These are phyloP conservation scores for Fonsecaea monophora DNA, from an alignment of 2,329 filamentous ascomycete genomes.

Conservation along the genomic window DNA sequence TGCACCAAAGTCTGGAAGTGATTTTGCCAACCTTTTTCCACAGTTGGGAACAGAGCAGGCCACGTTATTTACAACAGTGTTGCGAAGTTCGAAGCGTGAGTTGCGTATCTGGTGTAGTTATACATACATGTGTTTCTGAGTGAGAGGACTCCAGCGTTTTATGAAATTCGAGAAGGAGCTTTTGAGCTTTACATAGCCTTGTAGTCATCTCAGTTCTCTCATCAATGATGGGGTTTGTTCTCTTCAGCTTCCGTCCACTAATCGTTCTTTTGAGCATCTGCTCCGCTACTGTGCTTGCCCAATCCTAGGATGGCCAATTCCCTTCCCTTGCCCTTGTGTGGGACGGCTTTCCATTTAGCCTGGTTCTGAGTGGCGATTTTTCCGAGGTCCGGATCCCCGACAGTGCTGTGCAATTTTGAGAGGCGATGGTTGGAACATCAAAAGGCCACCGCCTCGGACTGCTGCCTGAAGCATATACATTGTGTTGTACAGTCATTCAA, in stretches of 20 bases:
- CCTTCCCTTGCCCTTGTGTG: not conserved
- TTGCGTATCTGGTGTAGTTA: constrained; percentile 1
- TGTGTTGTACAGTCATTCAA: not conserved
- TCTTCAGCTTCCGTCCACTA: not conserved
- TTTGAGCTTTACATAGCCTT: not conserved
- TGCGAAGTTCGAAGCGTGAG: not conserved
- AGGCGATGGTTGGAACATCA: not conserved
- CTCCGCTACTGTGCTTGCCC: not conserved
- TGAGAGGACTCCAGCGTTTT: not conserved
- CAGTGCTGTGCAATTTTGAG: not conserved
- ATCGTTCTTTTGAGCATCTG: not conserved
- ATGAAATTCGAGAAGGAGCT: not conserved
- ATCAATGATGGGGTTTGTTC: not conserved
- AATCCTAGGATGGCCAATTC: not conserved
- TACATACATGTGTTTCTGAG: constrained; percentile 6
- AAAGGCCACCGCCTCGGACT: not conserved
- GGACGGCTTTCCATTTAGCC: not conserved
- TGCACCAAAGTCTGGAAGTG: not conserved
- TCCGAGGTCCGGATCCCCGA: not conserved
- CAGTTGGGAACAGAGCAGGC: not conserved
- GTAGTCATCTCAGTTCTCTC: not conserved
- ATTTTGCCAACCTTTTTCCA: not conserved
- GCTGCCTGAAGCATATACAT: not conserved
- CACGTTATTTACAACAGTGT: not conserved
- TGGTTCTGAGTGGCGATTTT: not conserved